Evolutionary conservation across 257 asterid species (phyloP), one percentile per base, ranked within the genome.

Genomic region (Anisodus acutangulus): DNA sequence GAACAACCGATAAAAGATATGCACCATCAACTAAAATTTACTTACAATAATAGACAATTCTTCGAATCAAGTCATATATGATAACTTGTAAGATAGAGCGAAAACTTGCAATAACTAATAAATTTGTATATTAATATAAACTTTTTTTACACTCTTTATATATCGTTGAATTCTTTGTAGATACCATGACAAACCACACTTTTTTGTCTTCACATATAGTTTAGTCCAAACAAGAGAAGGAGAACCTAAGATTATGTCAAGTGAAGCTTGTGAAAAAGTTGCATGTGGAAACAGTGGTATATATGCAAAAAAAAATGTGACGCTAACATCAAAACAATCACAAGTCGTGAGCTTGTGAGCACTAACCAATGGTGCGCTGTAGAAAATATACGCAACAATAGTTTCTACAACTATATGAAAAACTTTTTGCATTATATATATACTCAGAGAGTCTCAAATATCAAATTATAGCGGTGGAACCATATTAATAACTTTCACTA

Each of bases 141-240:
- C 5, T 66, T 35, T 35, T 8, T 49, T 35, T 3, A 35, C 4
- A 12, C 1, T 2, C 13, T 67, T 35, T 35, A 37, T 15, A 15
- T 15, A 1, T 68, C 15, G 12, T 39, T 1, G 6, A 68, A 7
- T 68, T 68, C 53, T 37, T 68, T 39, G 6, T 37, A 68, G 53
- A 68, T 71, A 0, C 19, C 81, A 49, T 6, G 51, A 74, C 9
- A 11, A 12, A 7, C 26, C 63, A 22, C 45, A 76, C 4, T 49
- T 51, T 5, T 22, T 43, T 10, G 0, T 6, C 4, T 6, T 76
- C 6, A 3, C 22, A 76, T 12, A 15, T 22, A 76, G 8, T 76
- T 49, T 51, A 22, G 47, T 51, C 63, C 8, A 76, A 76, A 76
- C 63, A 51, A 76, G 22, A 76, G 12, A 51, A 51, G 63, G 81